phyloP scores from a whole-genome alignment of 2,329 filamentous ascomycete genomes.

The Pyrenochaeta sp. region DNA sequence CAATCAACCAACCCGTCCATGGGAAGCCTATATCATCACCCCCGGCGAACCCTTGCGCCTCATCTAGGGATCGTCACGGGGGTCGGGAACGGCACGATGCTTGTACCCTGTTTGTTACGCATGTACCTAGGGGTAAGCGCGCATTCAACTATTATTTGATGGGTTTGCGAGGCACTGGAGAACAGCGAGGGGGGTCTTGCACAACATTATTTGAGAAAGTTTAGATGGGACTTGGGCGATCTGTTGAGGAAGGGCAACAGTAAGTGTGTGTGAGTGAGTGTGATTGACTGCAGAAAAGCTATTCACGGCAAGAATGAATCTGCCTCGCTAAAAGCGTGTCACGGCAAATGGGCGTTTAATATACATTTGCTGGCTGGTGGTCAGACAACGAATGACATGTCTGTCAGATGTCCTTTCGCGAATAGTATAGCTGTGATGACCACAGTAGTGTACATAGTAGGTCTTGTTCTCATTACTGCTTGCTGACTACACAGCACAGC shows the following conservation, averaged over 20 bases:
- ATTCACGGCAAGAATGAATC: background rate
- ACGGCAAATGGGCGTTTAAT: background rate
- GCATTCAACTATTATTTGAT: background rate
- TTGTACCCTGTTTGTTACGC: background rate
- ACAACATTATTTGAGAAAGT: background rate
- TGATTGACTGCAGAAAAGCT: background rate
- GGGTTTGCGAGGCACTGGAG: background rate
- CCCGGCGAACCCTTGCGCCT: background rate
- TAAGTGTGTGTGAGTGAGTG: background rate
- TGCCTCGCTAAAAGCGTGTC: slow-evolving; percentile 3
- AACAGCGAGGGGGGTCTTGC: background rate
- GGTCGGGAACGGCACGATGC: background rate
- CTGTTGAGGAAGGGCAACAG: background rate
- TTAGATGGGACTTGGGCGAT: background rate
- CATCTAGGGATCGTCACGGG: slow-evolving; percentile 1
- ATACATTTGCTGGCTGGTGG: background rate
- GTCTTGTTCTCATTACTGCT: background rate
- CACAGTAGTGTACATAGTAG: background rate
- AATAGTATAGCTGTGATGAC: background rate
- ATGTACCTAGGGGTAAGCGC: background rate
- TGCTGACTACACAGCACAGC: background rate
- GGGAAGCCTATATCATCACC: background rate
- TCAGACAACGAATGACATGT: background rate
- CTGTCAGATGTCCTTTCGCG: background rate
- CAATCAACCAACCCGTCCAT: background rate